These are phyloP conservation scores for Flaveria ramosissima DNA, from an alignment of 129 eudicot species.

Conservation along the genomic window DNA sequence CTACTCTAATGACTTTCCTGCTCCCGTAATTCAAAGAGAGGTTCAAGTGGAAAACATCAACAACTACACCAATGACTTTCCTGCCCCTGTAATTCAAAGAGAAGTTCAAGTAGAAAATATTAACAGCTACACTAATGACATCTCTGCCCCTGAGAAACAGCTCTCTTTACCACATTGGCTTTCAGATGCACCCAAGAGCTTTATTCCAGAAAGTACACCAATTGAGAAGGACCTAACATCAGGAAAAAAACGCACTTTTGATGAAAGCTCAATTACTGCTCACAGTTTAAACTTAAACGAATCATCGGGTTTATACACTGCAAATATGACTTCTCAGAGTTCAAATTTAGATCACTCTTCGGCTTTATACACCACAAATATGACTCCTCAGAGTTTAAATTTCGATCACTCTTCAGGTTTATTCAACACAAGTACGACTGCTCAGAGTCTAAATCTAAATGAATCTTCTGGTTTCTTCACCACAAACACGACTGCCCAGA, in stretches of 20 bases:
- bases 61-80: constrained; percentile 35
- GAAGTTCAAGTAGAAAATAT: constrained; percentile 15
- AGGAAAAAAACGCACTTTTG: constrained; percentile 75
- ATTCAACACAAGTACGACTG: not conserved
- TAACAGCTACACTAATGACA: constrained; percentile 7
- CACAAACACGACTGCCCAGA: constrained; percentile 20
- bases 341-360: not conserved
- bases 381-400: not conserved
- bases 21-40: constrained; percentile 13
- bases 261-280: constrained; percentile 59
- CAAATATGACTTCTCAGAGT: not conserved
- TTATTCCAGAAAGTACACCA: constrained; percentile 57
- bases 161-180: constrained; percentile 54
- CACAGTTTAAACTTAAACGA: not conserved
- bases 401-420: not conserved
- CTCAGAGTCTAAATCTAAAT: not conserved
- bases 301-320: not conserved
- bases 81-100: constrained; percentile 21
- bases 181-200: constrained; percentile 34
- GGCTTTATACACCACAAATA: not conserved
- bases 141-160: constrained; percentile 70
- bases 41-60: constrained; percentile 36
- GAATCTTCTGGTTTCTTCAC: not conserved
- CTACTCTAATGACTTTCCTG: constrained; percentile 33
- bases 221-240: constrained; percentile 34